Base-by-base conservation (phyloP, 345 rosid species). In the Capsella bursapastoris region DNA sequence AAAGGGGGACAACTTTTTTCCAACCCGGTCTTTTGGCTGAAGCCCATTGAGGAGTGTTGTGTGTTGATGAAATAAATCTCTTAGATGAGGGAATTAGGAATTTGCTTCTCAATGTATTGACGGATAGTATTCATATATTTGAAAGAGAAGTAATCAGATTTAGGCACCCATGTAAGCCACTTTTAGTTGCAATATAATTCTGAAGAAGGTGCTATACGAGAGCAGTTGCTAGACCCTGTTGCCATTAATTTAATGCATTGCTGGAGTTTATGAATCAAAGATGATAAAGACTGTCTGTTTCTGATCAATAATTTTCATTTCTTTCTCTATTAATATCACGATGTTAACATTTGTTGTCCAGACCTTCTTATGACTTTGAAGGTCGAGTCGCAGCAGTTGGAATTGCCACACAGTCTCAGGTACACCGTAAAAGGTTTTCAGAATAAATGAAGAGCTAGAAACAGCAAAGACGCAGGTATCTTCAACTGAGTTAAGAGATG, bases 1-100 rank as follows among this genome's bases (percentile, higher is more conserved):
- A 88, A 89, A 85, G 84, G 0, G 98, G 96, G 69, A 89, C 95
- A 44, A 89, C 95, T 57, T 87, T 94, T 79, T 91, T 89, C 83
- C 98, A 91, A 81, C 97, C 98, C 18, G 98, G 97, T 65, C 97
- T 94, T 81, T 86, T 94, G 50, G 97, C 97, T 76, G 97, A 94
- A 86, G 98, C 97, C 29, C 97, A 94, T 69, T 83, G 97, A 75
- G 98, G 97, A 70, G 98, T 94, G 73, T 77, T 94, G 71, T 91
- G 91, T 78, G 90, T 91, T 29, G 98, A 91, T 73, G 98, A 94
- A 73, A 84, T 91, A 37, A 94, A 91, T 81, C 93, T 94, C 57
- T 83, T 94, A 74, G 98, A 94, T 41, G 96, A 94, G 76, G 95
- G 98, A 14, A 89, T 94, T 72, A 89, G 97, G 25, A 22, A 22